Evolutionary conservation across 163 green algal species (phyloP).

Genomic region (Trebouxiophyceae sp.): DNA sequence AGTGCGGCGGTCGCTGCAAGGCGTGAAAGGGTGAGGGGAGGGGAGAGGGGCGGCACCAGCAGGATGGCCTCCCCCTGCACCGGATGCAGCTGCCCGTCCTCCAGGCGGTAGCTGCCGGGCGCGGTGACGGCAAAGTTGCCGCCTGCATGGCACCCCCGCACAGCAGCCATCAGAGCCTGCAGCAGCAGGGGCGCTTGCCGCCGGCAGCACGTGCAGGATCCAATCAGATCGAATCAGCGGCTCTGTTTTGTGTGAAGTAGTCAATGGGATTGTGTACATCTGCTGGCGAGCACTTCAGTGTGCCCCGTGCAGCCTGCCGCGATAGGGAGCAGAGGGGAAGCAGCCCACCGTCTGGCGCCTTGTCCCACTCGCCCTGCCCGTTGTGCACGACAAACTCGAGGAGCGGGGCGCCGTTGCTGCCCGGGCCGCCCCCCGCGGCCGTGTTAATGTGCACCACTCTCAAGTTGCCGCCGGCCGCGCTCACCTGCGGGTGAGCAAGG

Average conservation of each 20-base stretch:
- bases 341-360: slow-evolving; percentile 23
- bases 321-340: too few relatives aligned
- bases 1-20: too few relatives aligned
- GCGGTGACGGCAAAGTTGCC: slow-evolving; percentile 48
- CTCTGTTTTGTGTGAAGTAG: background rate
- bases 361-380: slow-evolving; percentile 35
- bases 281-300: too few relatives aligned
- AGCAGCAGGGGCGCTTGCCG: background rate
- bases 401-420: background rate
- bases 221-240: background rate
- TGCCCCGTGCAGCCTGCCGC: too few relatives aligned
- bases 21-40: too few relatives aligned
- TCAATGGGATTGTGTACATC: too few relatives aligned
- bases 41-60: too few relatives aligned
- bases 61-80: slow-evolving; percentile 33
- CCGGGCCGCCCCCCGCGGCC: background rate
- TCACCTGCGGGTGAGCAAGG: slow-evolving; percentile 4
- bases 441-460: slow-evolving; percentile 3
- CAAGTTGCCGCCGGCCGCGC: slow-evolving; percentile 14
- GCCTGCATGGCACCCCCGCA: slow-evolving; percentile 23
- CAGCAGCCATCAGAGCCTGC: too few relatives aligned
- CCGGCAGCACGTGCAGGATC: background rate
- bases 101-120: slow-evolving; percentile 42
- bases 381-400: slow-evolving; percentile 53
- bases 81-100: slow-evolving; percentile 25